A percentile compares a stretch with the other conserved stretches of the same genome.
phyloP scores from a whole-genome alignment of 2,329 filamentous ascomycete species.

The Rhinocladiella similis region DNA sequence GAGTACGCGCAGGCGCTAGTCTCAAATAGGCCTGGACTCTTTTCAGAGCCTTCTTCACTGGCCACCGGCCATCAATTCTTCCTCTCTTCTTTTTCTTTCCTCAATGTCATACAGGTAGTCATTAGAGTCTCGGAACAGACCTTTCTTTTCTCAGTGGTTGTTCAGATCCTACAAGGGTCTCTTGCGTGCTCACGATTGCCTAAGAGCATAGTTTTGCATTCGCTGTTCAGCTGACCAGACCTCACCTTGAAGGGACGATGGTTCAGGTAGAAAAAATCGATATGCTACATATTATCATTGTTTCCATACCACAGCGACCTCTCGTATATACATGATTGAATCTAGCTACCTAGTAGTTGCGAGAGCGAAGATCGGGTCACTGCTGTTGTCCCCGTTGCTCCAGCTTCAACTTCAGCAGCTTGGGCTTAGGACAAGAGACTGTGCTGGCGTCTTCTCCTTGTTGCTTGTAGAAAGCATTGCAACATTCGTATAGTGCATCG shows the following conservation, averaged over 20 bases:
- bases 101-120: constrained; percentile 73
- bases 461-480: constrained; percentile 79
- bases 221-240: constrained; percentile 70
- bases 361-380: not conserved
- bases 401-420: constrained; percentile 78
- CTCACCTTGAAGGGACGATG: constrained; percentile 53
- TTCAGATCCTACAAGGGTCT: constrained; percentile 77
- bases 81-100: constrained; percentile 34
- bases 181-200: constrained; percentile 97
- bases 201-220: constrained; percentile 72
- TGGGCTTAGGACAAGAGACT: constrained; percentile 82
- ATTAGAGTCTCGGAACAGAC: constrained; percentile 99
- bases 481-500: constrained; percentile 90
- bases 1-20: too few relatives aligned
- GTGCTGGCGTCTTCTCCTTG: constrained; percentile 75
- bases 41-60: not conserved
- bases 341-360: not conserved
- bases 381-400: constrained; percentile 62
- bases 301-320: not conserved
- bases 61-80: not conserved
- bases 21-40: too few relatives aligned
- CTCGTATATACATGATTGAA: not conserved
- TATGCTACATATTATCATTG: constrained; percentile 30
- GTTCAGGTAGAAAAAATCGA: constrained; percentile 43
- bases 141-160: constrained; percentile 71